Conservation (phyloP, 1,139 yeast species). For the Saccharomyces uvarum region DNA sequence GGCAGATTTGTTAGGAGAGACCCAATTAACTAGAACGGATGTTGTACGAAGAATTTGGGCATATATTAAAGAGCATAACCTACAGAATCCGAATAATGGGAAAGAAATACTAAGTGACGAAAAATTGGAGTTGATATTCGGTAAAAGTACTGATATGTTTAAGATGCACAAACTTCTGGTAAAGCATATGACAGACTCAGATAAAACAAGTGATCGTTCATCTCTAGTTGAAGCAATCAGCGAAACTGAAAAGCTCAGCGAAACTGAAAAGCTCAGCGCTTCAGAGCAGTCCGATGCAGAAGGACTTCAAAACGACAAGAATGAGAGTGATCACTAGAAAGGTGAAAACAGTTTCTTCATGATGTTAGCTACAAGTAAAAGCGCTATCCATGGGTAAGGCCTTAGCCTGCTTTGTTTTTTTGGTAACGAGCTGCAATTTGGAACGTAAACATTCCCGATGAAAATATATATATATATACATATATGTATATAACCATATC, state of each 20-base stretch:
- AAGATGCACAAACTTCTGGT: conserved; percentile 51
- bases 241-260: neutral
- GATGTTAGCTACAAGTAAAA: neutral
- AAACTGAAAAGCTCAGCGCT: neutral
- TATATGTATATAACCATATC: too few species aligned
- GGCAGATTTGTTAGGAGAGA: conserved; percentile 1
- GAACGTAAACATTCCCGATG: neutral
- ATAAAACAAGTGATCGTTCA: neutral
- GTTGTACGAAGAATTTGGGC: conserved; percentile 46
- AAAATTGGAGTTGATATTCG: conserved; percentile 49
- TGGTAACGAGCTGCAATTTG: neutral
- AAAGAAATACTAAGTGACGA: conserved; percentile 63
- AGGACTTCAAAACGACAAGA: neutral
- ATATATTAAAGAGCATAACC: conserved; percentile 52
- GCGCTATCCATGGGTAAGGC: neutral
- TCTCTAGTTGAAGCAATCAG: neutral
- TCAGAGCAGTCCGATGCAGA: neutral
- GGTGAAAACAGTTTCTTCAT: neutral
- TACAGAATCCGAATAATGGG: conserved; percentile 63
- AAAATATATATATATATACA: neutral
- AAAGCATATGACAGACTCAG: conserved; percentile 3
- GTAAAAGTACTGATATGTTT: conserved; percentile 51
- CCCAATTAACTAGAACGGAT: conserved; percentile 3
- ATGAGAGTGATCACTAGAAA: too few species aligned
- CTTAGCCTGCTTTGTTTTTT: neutral